These are phyloP conservation scores for Phytophthora megakarya DNA, from an alignment of 352 stramenopile species.

Conservation along the genomic window DNA sequence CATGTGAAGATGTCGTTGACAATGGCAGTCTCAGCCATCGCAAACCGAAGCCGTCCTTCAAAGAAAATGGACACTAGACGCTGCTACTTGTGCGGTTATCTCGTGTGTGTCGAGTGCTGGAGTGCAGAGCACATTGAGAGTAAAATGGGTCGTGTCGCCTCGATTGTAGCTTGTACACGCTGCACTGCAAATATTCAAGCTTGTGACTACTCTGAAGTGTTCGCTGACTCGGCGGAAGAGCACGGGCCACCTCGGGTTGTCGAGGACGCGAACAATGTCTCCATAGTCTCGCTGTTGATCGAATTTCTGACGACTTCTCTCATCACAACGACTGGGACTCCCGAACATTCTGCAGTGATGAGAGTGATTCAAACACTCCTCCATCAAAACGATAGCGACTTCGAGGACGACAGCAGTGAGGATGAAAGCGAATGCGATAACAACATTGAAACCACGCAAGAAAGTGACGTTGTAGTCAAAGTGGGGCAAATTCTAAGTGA, in stretches of 20 bases:
- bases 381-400: slow-evolving; percentile 7
- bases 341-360: slow-evolving; percentile 14
- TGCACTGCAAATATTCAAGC: slow-evolving; percentile 26
- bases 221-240: slow-evolving; percentile 5
- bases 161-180: slow-evolving; percentile 31
- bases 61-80: slow-evolving; percentile 27
- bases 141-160: slow-evolving; percentile 18
- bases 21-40: slow-evolving; percentile 19
- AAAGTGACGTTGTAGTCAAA: neutral
- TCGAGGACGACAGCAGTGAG: neutral
- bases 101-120: slow-evolving; percentile 36
- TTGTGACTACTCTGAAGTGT: slow-evolving; percentile 41
- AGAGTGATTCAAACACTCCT: slow-evolving; percentile 20
- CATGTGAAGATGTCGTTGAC: slow-evolving; percentile 30
- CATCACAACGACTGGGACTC: neutral
- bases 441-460: neutral
- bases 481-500: slow-evolving; percentile 4
- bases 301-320: slow-evolving; percentile 30
- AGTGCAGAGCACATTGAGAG: slow-evolving; percentile 35
- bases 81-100: slow-evolving; percentile 36
- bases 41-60: slow-evolving; percentile 16
- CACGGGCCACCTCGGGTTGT: slow-evolving; percentile 5
- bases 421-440: neutral
- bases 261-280: slow-evolving; percentile 1
- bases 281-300: slow-evolving; percentile 15